Evolutionary conservation across 2,329 filamentous ascomycete species (phyloP), one percentile per base, ranked within the genome.

Genomic region (Epichloe hybrida): DNA sequence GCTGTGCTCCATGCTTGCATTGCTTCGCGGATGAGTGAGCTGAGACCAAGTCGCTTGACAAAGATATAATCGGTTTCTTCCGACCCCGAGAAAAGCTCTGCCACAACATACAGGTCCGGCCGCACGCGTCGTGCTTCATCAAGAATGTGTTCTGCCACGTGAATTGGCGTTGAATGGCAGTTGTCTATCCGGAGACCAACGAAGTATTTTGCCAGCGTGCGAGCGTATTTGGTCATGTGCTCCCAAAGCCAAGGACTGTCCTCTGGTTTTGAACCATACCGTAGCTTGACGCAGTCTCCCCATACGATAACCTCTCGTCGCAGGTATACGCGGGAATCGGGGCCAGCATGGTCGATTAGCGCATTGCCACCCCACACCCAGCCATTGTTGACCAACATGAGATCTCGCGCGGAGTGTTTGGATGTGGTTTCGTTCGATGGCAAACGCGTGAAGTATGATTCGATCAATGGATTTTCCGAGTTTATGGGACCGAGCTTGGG

Each of bases 341-440:
- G 85, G 0, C 94, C 94, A 34, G 93, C 93, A 61, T 97, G 93
- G 69, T 98, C 93, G 42, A 88, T 77, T 67, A 97, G 78, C 2
- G 93, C 91, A 68, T 97, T 94, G 5, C 91, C 91, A 52, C 88
- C 91, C 93, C 93, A 98, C 8, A 98, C 90, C 93, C 93, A 98
- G 42, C 93, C 93, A 62, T 98, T 98, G 69, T 97, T 97, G 40
- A 84, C 90, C 48, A 98, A 71, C 2, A 88, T 87, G 44, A 95
- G 75, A 42, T 89, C 84, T 52, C 84, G 83, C 2, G 82, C 75
- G 52, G 82, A 82, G 61, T 94, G 84, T 61, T 87, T 83, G 54
- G 81, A 76, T 0, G 93, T 95, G 11, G 76, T 80, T 11, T 85
- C 80, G 59, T 95, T 95, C 34, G 77, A 65, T 1, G 90, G 87